Evolutionary conservation across 2,329 filamentous ascomycete species (phyloP).

Genomic region (Colletotrichum euphorbiae): DNA sequence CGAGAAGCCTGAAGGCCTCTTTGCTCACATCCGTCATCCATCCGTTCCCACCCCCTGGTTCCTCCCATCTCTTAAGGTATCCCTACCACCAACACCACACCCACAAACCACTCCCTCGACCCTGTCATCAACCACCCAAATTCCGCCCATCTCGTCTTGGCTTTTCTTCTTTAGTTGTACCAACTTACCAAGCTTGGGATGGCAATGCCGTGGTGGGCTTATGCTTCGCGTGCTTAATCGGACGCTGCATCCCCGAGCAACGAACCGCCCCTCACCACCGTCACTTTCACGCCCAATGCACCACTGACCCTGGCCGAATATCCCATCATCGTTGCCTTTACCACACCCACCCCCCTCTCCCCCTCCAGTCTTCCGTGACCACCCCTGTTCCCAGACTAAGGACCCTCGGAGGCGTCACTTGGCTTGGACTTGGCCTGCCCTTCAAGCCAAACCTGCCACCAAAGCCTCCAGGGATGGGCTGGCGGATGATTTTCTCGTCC

Average conservation of each 20-base stretch:
- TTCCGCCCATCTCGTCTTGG: conserved; percentile 39
- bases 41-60: conserved; percentile 30
- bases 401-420: conserved; percentile 21
- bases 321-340: conserved; percentile 16
- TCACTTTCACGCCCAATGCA: conserved; percentile 7
- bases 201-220: conserved; percentile 40
- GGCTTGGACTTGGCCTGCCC: conserved; percentile 33
- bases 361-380: not conserved
- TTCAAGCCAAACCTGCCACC: conserved; percentile 2
- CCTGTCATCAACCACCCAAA: conserved; percentile 6
- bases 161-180: conserved; percentile 39
- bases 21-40: conserved; percentile 22
- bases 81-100: conserved; percentile 2
- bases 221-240: conserved; percentile 42
- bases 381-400: conserved; percentile 13
- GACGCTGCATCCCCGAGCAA: conserved; percentile 36
- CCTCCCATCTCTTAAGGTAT: conserved; percentile 16
- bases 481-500: conserved; percentile 38
- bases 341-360: too few species aligned
- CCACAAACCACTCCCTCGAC: not conserved
- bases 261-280: conserved; percentile 24
- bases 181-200: conserved; percentile 41
- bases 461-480: conserved; percentile 28
- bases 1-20: not conserved
- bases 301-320: too few species aligned